A percentile compares a stretch with the other conserved stretches of the same genome.
Evolutionary conservation across 2,329 filamentous ascomycete genomes (phyloP).

Genomic region (Colletotrichum kahawae): DNA sequence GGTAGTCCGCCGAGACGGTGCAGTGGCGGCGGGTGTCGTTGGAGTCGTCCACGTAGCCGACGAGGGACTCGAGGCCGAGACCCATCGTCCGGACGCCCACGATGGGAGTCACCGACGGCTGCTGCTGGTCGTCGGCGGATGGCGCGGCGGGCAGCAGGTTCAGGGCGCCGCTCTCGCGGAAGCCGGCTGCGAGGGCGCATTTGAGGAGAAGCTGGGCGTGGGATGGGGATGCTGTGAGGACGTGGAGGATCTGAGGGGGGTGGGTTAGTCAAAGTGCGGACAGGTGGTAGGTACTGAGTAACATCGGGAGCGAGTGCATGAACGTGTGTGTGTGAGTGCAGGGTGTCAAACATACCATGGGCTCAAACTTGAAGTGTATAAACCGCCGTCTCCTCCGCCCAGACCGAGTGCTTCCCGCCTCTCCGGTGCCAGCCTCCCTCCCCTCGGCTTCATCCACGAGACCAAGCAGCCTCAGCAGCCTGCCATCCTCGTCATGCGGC

Average conservation of each 20-base stretch:
- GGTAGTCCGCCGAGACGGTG: constrained; percentile 70
- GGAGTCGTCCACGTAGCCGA: constrained; percentile 59
- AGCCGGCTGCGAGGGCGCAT: constrained; percentile 81
- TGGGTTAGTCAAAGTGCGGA: neutral
- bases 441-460: constrained; percentile 32
- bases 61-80: constrained; percentile 79
- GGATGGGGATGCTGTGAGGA: constrained; percentile 76
- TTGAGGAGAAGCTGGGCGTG: constrained; percentile 79
- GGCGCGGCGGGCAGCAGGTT: constrained; percentile 52
- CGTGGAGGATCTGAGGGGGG: constrained; percentile 76
- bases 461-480: constrained; percentile 39
- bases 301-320: neutral
- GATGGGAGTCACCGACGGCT: constrained; percentile 61
- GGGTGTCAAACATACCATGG: constrained; percentile 71
- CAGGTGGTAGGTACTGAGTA: too few relatives aligned
- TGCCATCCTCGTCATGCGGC: constrained; percentile 25
- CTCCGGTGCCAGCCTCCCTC: neutral
- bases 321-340: constrained; percentile 6
- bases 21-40: constrained; percentile 39
- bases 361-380: constrained; percentile 92
- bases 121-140: constrained; percentile 35
- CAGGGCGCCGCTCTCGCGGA: constrained; percentile 87
- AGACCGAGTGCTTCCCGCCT: constrained; percentile 14
- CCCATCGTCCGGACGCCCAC: constrained; percentile 87
- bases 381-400: constrained; percentile 45